These are phyloP conservation scores for Arachnomyces sp. DNA, from an alignment of 2,329 filamentous ascomycete species.

Conservation along the genomic window DNA sequence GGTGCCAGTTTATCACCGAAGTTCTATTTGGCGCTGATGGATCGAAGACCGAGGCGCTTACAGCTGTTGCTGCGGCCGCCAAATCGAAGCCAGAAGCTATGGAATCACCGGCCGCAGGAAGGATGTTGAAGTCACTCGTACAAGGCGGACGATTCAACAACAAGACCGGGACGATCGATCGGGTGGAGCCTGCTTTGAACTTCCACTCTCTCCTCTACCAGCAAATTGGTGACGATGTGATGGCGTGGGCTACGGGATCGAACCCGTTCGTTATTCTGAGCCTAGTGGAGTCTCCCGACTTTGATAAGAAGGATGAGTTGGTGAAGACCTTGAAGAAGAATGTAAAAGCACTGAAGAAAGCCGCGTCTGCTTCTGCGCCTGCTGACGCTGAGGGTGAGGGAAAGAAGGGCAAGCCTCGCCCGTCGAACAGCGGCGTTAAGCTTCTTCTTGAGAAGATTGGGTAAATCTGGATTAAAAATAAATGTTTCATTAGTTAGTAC, in stretches of 20 bases:
- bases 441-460: constrained; percentile 31
- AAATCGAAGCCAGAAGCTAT: constrained; percentile 44
- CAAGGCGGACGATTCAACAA: constrained; percentile 81
- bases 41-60: constrained; percentile 66
- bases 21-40: constrained; percentile 67
- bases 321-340: constrained; percentile 63
- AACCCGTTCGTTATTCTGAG: constrained; percentile 82
- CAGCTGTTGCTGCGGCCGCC: constrained; percentile 50
- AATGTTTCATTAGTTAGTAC: no score
- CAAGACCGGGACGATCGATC: constrained; percentile 59
- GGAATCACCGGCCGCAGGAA: constrained; percentile 58
- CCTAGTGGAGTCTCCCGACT: constrained; percentile 66
- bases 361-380: constrained; percentile 49
- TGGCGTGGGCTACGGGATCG: constrained; percentile 77
- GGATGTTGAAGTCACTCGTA: constrained; percentile 85
- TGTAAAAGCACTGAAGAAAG: constrained; percentile 56
- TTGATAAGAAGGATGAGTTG: constrained; percentile 58
- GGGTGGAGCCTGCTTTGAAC: constrained; percentile 64
- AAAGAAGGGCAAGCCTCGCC: constrained; percentile 25
- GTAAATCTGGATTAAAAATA: constrained; percentile 20
- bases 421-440: constrained; percentile 40
- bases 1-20: constrained; percentile 78
- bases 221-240: constrained; percentile 63
- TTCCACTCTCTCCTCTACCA: constrained; percentile 80
- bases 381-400: constrained; percentile 38